Percentiles rank a stretch among this genome's conserved stretches.
Evolutionary conservation across 2,329 filamentous ascomycete species (phyloP).

Genomic region (Venturia oleaginea): DNA sequence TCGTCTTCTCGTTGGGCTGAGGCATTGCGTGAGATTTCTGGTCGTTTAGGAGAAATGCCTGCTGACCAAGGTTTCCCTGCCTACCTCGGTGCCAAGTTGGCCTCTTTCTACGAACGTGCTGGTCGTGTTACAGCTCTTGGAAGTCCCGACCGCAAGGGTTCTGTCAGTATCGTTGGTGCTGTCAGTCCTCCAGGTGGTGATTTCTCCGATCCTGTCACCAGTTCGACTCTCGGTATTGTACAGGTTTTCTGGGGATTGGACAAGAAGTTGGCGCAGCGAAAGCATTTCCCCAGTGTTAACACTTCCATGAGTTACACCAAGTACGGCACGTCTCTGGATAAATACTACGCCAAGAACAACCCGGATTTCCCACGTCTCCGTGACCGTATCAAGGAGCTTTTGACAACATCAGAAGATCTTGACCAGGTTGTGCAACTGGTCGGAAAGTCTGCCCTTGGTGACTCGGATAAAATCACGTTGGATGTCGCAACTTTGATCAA

Average conservation of each 20-base stretch:
- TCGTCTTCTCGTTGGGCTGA: slow-evolving; percentile 97
- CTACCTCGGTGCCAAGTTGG: slow-evolving; percentile 91
- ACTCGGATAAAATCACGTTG: slow-evolving; percentile 95
- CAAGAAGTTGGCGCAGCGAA: slow-evolving; percentile 98
- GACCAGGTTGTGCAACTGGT: slow-evolving; percentile 98
- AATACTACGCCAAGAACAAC: slow-evolving; percentile 87
- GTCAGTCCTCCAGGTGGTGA: slow-evolving; percentile 97
- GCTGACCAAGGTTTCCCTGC: slow-evolving; percentile 99
- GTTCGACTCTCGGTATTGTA: slow-evolving; percentile 87
- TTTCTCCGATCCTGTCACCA: slow-evolving; percentile 97
- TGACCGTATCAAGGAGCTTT: slow-evolving; percentile 85
- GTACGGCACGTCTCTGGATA: slow-evolving; percentile 81
- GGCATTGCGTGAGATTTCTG: slow-evolving; percentile 95
- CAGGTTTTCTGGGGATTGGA: slow-evolving; percentile 99
- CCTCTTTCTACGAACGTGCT: slow-evolving; percentile 98
- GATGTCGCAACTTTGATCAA: slow-evolving; percentile 88
- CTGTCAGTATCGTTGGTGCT: slow-evolving; percentile 94
- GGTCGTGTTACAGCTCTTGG: slow-evolving; percentile 79
- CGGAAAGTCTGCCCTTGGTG: slow-evolving; percentile 91
- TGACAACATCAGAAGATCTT: slow-evolving; percentile 91
- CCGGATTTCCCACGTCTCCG: slow-evolving; percentile 90
- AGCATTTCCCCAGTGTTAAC: slow-evolving; percentile 99
- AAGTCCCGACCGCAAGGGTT: slow-evolving; percentile 79
- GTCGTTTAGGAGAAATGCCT: slow-evolving; percentile 98
- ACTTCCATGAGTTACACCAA: slow-evolving; percentile 92